A percentile compares a stretch with the other conserved stretches of the same genome.
These are phyloP conservation scores for Metarhizium album DNA, from an alignment of 2,329 filamentous ascomycete genomes.

Conservation along the genomic window DNA sequence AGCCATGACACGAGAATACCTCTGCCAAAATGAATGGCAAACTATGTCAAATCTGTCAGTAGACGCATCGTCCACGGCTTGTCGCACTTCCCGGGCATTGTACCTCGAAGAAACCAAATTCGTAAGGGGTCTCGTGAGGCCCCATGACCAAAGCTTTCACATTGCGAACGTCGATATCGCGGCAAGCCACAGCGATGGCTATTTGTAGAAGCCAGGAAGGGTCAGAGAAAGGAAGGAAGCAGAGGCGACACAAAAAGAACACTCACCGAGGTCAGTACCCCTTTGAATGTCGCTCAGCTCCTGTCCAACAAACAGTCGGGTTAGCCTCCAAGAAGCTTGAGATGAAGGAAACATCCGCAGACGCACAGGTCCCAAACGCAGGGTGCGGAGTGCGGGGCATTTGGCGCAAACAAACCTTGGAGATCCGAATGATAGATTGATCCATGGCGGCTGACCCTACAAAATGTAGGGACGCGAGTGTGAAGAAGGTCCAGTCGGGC, in stretches of 20 bases:
- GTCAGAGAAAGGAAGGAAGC: slow-evolving; percentile 3
- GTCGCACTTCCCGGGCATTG: slow-evolving; percentile 13
- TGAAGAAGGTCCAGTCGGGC: neutral
- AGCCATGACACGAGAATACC: no score
- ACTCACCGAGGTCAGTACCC: slow-evolving; percentile 70
- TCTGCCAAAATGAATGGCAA: slow-evolving; percentile 64
- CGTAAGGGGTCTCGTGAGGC: slow-evolving; percentile 88
- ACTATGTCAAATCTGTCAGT: slow-evolving; percentile 35
- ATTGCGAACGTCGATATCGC: slow-evolving; percentile 79
- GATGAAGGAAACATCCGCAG: neutral
- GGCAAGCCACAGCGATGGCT: slow-evolving; percentile 81
- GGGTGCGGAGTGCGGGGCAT: slow-evolving; percentile 11
- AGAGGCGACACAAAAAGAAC: neutral
- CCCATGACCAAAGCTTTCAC: slow-evolving; percentile 84
- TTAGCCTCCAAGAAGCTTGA: slow-evolving; percentile 5
- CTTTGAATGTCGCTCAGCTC: slow-evolving; percentile 81
- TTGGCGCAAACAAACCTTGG: slow-evolving; percentile 49
- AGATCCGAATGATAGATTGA: slow-evolving; percentile 80
- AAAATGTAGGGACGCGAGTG: neutral
- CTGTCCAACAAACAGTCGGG: slow-evolving; percentile 29
- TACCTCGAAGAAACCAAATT: slow-evolving; percentile 96
- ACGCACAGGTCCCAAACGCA: neutral
- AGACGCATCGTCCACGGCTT: neutral
- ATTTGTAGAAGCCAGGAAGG: neutral
- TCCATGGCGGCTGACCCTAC: slow-evolving; percentile 34